Evolutionary conservation across 306 rosid genomes (phyloP).

Genomic region (Gillenia trifoliata): DNA sequence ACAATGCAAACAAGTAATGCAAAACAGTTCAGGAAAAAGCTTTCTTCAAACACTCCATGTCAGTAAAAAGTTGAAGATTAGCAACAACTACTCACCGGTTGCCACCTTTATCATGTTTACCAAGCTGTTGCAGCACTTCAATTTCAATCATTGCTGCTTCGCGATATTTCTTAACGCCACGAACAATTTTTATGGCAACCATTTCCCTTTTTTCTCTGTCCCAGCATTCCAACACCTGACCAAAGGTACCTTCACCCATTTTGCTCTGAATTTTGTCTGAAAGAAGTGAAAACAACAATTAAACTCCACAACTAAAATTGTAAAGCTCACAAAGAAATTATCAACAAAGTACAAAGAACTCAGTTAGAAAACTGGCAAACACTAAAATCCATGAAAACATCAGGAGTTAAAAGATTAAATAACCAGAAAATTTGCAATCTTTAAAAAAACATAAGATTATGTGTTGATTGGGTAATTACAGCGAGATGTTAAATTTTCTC

Average conservation of each 20-base stretch:
- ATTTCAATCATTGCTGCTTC: slow-evolving; percentile 99
- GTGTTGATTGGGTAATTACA: slow-evolving; percentile 56
- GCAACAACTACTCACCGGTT: slow-evolving; percentile 56
- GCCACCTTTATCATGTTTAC: slow-evolving; percentile 86
- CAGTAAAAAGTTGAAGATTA: not conserved
- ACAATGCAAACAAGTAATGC: slow-evolving; percentile 33
- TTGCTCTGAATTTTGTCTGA: slow-evolving; percentile 82
- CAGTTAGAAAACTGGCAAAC: not conserved
- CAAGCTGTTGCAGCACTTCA: slow-evolving; percentile 87
- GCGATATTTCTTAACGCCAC: slow-evolving; percentile 80
- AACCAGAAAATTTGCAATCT: not conserved
- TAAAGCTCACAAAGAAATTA: not conserved
- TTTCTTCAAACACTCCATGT: not conserved
- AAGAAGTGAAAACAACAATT: not conserved
- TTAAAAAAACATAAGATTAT: not conserved
- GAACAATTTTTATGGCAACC: slow-evolving; percentile 92
- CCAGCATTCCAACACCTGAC: slow-evolving; percentile 98
- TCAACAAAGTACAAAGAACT: not conserved
- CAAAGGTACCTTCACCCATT: slow-evolving; percentile 99
- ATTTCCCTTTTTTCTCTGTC: slow-evolving; percentile 84
- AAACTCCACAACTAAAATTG: not conserved
- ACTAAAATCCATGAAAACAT: not conserved
- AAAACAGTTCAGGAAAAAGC: slow-evolving; percentile 17
- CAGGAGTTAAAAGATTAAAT: not conserved
- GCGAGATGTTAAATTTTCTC: slow-evolving; percentile 99